Base-by-base conservation (phyloP, 441 rosid species). In the Oxalis stricta region DNA sequence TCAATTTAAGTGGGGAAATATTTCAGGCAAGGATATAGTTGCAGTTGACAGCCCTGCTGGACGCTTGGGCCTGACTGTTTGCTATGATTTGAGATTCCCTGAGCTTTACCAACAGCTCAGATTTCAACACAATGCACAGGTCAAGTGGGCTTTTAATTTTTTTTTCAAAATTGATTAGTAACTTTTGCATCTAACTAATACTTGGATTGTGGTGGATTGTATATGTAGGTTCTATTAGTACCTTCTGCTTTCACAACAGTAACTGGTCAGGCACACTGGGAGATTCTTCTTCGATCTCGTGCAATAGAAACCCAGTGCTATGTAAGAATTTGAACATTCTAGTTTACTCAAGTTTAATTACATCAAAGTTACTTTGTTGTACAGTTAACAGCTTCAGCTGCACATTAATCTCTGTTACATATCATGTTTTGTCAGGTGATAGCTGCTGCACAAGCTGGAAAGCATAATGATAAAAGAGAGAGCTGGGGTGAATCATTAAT, bases 181-280 rank as follows among this genome's bases (percentile, higher is more conserved):
- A 4, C 23, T 44, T 41, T 40, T 32, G 31, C 45, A 9, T 44
- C 38, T 34, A n/a, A n/a, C n/a, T n/a, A 28, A 53, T 24, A 41
- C 20, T 28, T 35, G 30, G 33, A 33, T 23, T 15, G 15, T 41
- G 38, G 31, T 41, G 38, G 31, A 5, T 56, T 54, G 20, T 31
- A 22, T 31, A 28, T 50, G 39, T 66, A 85, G 96, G 76, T 91
- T 69, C 51, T 85, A 43, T 60, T 89, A 35, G 94, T 85, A 33
- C 96, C 96, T 28, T 52, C 96, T 34, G 98, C 98, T 57, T 89
- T 89, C 63, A 85, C 98, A 15, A 70, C 58, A 59, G 83, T 75
- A 48, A 85, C 98, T 9, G 98, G 94, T 38, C 66, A 75, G 60
- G 96, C 98, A 44, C 98, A 91, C 59, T 91, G 98, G 98, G 96